These are phyloP conservation scores for Acephala macrosclerotiorum DNA, from an alignment of 2,329 filamentous ascomycete species.

Conservation along the genomic window DNA sequence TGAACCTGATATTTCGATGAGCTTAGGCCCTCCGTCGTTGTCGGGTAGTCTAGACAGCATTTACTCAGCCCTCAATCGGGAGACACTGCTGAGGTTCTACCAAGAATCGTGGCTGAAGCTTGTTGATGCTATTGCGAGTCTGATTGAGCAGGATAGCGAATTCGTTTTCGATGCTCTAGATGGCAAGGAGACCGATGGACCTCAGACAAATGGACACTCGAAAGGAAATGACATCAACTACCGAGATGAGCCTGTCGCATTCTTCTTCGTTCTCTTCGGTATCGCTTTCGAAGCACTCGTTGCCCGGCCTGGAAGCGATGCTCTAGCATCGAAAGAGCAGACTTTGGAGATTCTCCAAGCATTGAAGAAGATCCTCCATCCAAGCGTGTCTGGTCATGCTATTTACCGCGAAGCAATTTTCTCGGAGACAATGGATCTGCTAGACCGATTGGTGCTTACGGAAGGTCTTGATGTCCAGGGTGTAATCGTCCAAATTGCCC, in stretches of 20 bases:
- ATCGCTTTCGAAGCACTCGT: constrained; percentile 96
- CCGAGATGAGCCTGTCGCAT: constrained; percentile 94
- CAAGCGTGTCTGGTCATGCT: constrained; percentile 92
- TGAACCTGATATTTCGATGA: constrained; percentile 96
- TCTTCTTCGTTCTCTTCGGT: constrained; percentile 98
- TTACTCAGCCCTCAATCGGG: constrained; percentile 92
- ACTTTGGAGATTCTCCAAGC: constrained; percentile 89
- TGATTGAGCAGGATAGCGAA: constrained; percentile 97
- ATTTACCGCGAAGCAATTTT: constrained; percentile 97
- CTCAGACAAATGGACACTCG: constrained; percentile 51
- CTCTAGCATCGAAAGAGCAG: constrained; percentile 77
- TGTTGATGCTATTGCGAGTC: constrained; percentile 94
- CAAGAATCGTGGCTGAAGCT: constrained; percentile 97
- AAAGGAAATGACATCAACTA: constrained; percentile 91
- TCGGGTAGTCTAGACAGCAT: constrained; percentile 91
- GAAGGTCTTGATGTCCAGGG: constrained; percentile 88
- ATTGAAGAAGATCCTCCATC: constrained; percentile 92
- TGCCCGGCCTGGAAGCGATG: constrained; percentile 72
- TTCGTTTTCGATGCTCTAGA: constrained; percentile 98
- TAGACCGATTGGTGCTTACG: constrained; percentile 91
- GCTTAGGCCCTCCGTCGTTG: constrained; percentile 79
- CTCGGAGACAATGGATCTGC: constrained; percentile 93
- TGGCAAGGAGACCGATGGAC: constrained; percentile 69
- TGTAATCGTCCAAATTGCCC: constrained; percentile 92
- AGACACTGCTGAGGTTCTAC: constrained; percentile 94